These are phyloP conservation scores for Schizopora paradoxa DNA, from an alignment of 1,284 basidiomycete genomes.

Conservation along the genomic window DNA sequence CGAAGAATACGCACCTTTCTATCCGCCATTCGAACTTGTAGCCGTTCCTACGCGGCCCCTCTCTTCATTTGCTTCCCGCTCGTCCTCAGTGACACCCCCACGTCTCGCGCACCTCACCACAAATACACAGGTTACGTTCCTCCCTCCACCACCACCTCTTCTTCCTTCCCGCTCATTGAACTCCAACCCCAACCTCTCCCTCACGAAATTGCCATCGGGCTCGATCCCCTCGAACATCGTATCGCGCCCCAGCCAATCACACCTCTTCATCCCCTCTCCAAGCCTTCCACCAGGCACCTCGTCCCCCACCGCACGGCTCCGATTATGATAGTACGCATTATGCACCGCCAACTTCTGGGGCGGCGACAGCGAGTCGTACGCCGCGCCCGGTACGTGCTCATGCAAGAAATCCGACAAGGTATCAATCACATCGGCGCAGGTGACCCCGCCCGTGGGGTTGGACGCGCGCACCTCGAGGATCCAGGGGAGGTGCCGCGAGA, in stretches of 20 bases:
- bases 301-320: constrained; percentile 49
- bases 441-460: constrained; percentile 50
- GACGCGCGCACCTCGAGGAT: constrained; percentile 48
- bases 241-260: constrained; percentile 56
- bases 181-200: constrained; percentile 23
- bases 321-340: constrained; percentile 55
- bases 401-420: constrained; percentile 46
- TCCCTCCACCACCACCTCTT: constrained; percentile 42
- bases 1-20: too few species aligned
- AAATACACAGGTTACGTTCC: constrained; percentile 50
- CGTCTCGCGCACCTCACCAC: constrained; percentile 47
- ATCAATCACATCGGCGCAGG: constrained; percentile 69
- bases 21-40: constrained; percentile 23
- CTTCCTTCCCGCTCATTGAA: background rate
- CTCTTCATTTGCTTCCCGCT: constrained; percentile 40
- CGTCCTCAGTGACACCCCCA: constrained; percentile 45
- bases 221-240: constrained; percentile 59
- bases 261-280: constrained; percentile 50
- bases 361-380: constrained; percentile 40
- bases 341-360: constrained; percentile 36
- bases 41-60: constrained; percentile 15
- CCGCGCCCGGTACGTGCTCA: constrained; percentile 42
- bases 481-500: constrained; percentile 56
- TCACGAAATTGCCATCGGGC: constrained; percentile 38
- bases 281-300: constrained; percentile 65